These are phyloP conservation scores for Hyaloscypha variabilis DNA, from an alignment of 495 filamentous ascomycete genomes.

Conservation along the genomic window DNA sequence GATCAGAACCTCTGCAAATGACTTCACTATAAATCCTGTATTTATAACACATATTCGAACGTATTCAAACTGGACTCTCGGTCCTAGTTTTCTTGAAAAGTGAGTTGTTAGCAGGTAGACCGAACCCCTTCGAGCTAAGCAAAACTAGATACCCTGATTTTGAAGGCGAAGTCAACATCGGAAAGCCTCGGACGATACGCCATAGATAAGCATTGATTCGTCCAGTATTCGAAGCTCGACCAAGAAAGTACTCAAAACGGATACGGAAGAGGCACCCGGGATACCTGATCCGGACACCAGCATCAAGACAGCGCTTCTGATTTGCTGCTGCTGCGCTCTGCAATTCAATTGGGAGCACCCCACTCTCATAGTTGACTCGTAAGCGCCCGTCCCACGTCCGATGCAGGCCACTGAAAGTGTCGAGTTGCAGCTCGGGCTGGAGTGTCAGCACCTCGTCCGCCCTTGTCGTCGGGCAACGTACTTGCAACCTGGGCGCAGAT, in stretches of 20 bases:
- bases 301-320: neutral
- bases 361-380: neutral
- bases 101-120: neutral
- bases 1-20: neutral
- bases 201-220: neutral
- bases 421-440: neutral
- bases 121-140: neutral
- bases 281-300: too few species aligned
- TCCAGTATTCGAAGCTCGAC: too few species aligned
- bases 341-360: neutral
- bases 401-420: neutral
- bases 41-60: conserved; percentile 1
- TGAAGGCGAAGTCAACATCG: conserved; percentile 1
- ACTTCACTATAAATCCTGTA: neutral
- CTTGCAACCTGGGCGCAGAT: neutral
- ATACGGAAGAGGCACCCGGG: too few species aligned
- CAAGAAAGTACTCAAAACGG: too few species aligned
- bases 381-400: neutral
- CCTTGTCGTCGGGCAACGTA: neutral
- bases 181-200: neutral
- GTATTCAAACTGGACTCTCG: neutral
- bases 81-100: neutral
- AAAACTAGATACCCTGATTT: conserved; percentile 2
- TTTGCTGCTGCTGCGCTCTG: neutral
- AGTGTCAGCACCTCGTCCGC: neutral